phyloP scores from a whole-genome alignment of 139 green algal species.

The Tetradesmus lagerheimii region DNA sequence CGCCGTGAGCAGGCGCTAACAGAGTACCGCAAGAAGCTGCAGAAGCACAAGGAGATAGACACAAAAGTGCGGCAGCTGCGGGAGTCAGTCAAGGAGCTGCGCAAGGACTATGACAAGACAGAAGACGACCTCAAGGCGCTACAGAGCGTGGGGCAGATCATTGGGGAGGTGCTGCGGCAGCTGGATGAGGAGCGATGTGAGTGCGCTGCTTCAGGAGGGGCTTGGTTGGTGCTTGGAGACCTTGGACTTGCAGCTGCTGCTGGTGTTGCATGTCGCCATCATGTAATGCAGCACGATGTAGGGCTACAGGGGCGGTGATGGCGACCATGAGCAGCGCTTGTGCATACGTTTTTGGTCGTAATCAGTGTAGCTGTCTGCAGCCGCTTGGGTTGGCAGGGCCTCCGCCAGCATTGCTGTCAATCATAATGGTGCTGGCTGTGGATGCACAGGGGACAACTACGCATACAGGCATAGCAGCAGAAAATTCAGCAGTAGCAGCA shows the following conservation, averaged over 20 bases:
- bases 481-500: neutral
- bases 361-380: too few relatives aligned
- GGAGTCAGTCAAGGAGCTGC: conserved; percentile 85
- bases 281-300: neutral
- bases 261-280: neutral
- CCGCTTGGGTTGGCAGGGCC: too few relatives aligned
- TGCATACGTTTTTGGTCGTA: too few relatives aligned
- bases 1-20: conserved; percentile 72
- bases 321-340: too few relatives aligned
- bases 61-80: conserved; percentile 81
- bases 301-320: too few relatives aligned
- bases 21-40: conserved; percentile 90
- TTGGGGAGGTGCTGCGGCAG: conserved; percentile 98
- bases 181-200: conserved; percentile 98
- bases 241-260: too few relatives aligned
- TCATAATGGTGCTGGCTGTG: too few relatives aligned
- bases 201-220: conserved; percentile 48
- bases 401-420: too few relatives aligned
- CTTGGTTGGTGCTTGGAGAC: too few relatives aligned
- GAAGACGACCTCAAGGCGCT: conserved; percentile 99
- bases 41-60: conserved; percentile 93
- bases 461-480: too few relatives aligned
- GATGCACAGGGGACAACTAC: neutral
- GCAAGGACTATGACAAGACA: conserved; percentile 99
- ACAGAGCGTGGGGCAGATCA: conserved; percentile 99